A percentile compares a stretch with the other conserved stretches of the same genome.
Evolutionary conservation across 306 rosid species (phyloP).

Genomic region (Quercus robur): DNA sequence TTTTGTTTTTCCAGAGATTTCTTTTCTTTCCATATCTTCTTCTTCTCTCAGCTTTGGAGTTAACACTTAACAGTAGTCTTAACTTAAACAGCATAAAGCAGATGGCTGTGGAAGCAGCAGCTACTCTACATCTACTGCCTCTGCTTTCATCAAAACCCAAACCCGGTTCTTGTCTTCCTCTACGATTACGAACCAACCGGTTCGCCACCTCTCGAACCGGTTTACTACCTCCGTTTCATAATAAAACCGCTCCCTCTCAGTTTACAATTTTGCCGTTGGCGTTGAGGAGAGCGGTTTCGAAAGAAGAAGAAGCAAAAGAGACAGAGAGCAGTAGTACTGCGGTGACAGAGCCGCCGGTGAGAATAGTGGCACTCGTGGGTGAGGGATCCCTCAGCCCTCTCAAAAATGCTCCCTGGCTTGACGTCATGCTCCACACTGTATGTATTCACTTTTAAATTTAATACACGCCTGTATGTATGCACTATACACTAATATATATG

Average conservation of each 20-base stretch:
- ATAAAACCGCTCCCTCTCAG: constrained; percentile 5
- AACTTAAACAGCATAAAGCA: no score
- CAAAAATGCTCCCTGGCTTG: constrained; percentile 61
- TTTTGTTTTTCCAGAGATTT: no score
- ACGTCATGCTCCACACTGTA: constrained; percentile 86
- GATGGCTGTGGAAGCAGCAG: constrained; percentile 26
- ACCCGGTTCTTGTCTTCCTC: not conserved
- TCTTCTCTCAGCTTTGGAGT: no score
- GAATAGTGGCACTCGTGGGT: constrained; percentile 62
- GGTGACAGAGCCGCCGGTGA: constrained; percentile 43
- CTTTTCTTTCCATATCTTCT: no score
- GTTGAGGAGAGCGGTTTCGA: constrained; percentile 12
- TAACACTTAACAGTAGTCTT: not conserved
- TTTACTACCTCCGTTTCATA: constrained; percentile 4
- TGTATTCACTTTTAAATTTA: constrained; percentile 3
- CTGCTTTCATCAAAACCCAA: not conserved
- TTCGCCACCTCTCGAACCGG: constrained; percentile 2
- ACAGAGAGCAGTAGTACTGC: no score
- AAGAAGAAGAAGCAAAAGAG: not conserved
- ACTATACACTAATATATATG: no score
- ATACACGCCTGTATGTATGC: no score
- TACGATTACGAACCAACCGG: constrained; percentile 2
- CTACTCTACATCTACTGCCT: not conserved
- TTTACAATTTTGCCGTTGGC: constrained; percentile 16
- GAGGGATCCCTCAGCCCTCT: constrained; percentile 69